phyloP scores from a whole-genome alignment of 345 rosid species.

The Moricandia arvensis region DNA sequence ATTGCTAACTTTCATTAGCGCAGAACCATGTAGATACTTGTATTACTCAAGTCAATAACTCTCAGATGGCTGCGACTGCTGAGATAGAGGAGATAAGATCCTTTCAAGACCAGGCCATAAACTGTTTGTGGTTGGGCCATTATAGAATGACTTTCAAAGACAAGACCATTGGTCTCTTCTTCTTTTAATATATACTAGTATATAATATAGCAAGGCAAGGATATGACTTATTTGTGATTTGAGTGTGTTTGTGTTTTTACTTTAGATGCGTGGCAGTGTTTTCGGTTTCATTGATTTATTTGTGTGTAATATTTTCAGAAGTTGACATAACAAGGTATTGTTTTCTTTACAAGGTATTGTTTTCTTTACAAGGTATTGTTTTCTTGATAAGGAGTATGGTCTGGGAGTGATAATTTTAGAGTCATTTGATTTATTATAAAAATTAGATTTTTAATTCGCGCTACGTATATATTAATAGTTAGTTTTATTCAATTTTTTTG shows the following conservation, averaged over 20 bases:
- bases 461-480: too few relatives aligned
- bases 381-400: slow-evolving; percentile 10
- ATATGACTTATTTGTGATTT: background rate
- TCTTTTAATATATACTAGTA: slow-evolving; percentile 19
- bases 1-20: slow-evolving; percentile 31
- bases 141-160: slow-evolving; percentile 29
- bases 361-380: too few relatives aligned
- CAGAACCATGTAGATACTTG: slow-evolving; percentile 35
- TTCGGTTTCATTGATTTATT: slow-evolving; percentile 25
- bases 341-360: too few relatives aligned
- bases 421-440: background rate
- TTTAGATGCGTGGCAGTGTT: slow-evolving; percentile 24
- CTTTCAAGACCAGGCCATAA: slow-evolving; percentile 24
- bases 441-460: too few relatives aligned
- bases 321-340: slow-evolving; percentile 25
- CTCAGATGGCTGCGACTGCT: background rate
- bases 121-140: slow-evolving; percentile 25
- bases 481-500: too few relatives aligned
- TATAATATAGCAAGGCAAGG: background rate
- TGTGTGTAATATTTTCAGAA: slow-evolving; percentile 21
- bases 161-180: slow-evolving; percentile 26
- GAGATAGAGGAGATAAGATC: slow-evolving; percentile 25
- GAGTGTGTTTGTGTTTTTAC: slow-evolving; percentile 27
- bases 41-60: slow-evolving; percentile 27
- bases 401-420: background rate